Evolutionary conservation across 2,329 filamentous ascomycete species (phyloP).

Genomic region (Fusarium pilosicola): DNA sequence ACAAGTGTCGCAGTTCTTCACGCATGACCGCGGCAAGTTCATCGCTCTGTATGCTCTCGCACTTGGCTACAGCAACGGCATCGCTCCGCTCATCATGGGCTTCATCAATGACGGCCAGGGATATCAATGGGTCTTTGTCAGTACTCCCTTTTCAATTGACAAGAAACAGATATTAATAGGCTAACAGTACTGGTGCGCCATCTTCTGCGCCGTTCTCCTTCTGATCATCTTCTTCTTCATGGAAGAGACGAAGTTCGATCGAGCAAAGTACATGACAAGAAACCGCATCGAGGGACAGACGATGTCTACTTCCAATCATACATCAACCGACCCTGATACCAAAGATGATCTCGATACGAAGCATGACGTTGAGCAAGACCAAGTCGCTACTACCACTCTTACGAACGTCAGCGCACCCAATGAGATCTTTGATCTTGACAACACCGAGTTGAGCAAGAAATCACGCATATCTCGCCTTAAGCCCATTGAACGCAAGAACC

Average conservation of each 20-base stretch:
- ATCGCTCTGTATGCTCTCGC: neutral
- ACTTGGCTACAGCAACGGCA: neutral
- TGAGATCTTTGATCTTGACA: rapidly evolving
- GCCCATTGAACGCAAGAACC: neutral
- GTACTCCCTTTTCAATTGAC: no score
- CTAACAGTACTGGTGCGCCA: neutral
- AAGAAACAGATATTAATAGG: rapidly evolving
- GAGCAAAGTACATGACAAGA: neutral
- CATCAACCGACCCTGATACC: neutral
- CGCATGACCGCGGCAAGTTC: neutral
- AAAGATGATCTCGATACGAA: neutral
- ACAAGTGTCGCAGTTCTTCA: neutral
- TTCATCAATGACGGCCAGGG: neutral
- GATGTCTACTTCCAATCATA: rapidly evolving
- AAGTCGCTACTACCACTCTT: neutral
- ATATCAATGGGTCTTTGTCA: neutral
- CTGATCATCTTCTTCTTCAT: neutral
- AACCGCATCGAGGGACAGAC: neutral
- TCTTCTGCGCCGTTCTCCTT: neutral
- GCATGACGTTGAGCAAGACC: neutral
- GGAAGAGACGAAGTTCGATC: neutral
- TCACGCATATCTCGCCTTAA: neutral
- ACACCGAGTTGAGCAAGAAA: neutral
- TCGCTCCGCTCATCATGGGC: neutral
- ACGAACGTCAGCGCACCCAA: neutral